phyloP scores from a whole-genome alignment of 257 asterid species.

The Avicennia marina region DNA sequence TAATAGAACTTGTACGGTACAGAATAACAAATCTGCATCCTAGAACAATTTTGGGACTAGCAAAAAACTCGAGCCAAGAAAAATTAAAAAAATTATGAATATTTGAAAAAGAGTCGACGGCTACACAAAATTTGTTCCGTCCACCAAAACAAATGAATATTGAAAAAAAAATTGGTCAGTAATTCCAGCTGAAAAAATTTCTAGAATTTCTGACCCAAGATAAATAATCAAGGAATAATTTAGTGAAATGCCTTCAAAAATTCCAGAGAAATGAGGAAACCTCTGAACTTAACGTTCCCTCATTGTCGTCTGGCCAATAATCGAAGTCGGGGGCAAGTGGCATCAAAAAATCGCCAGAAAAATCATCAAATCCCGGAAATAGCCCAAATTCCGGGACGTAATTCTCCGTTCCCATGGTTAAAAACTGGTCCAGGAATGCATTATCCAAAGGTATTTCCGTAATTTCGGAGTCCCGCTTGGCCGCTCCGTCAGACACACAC shows the following conservation, averaged over 20 bases:
- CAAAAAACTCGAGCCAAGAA: no score
- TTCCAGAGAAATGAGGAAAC: conserved; percentile 47
- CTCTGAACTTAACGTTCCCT: conserved; percentile 23
- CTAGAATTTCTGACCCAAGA: no score
- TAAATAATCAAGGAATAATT: no score
- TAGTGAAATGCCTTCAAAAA: conserved; percentile 14
- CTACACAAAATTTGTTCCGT: no score
- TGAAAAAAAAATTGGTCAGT: no score
- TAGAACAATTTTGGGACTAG: no score
- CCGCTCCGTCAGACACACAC: background rate
- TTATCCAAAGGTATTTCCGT: conserved; percentile 40
- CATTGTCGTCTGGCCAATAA: conserved; percentile 23
- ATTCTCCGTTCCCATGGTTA: conserved; percentile 26
- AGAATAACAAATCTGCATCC: no score
- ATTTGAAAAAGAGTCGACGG: no score
- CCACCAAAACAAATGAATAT: no score
- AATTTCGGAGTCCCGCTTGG: conserved; percentile 26
- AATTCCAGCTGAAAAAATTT: no score
- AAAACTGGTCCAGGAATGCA: conserved; percentile 26
- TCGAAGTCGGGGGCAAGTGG: conserved; percentile 28
- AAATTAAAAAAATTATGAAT: no score
- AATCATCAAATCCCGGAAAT: conserved; percentile 55
- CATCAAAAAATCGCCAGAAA: conserved; percentile 29
- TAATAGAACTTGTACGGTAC: no score
- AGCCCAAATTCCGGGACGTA: conserved; percentile 33